Evolutionary conservation across 345 rosid genomes (phyloP), one percentile per base, ranked within the genome.

Genomic region (Clausena lansium): DNA sequence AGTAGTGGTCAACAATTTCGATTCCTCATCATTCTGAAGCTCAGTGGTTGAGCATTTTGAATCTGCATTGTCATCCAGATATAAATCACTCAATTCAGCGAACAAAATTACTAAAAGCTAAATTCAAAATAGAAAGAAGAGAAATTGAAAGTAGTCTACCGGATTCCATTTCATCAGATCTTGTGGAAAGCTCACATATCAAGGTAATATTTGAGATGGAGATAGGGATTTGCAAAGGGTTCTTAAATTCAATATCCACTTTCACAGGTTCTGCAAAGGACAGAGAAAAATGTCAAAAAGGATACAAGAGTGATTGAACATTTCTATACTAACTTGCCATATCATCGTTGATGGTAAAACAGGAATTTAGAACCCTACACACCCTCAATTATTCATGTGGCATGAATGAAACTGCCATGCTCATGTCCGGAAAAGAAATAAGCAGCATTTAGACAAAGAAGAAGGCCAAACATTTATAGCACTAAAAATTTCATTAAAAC

Each of bases 161-260:
- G 69, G 88, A 80, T 70, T 80, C 71, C 19, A 70, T 68, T 71
- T 92, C 97, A 77, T 91, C 98, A 75, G 93, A 82, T 65, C 70
- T 84, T 73, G 80, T 73, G 72, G 86, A 84, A 78, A 88, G 94
- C 80, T 92, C 92, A 76, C 97, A 92, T 71, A 94, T 89, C 87
- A 96, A 88, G 77, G 94, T 87, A 82, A 94, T 90, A 58, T 81
- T 76, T 35, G 93, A 85, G 71, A 94, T 72, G 73, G 98, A 89
- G 83, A 94, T 86, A 58, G 94, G 85, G 58, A 92, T 85, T 77
- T 89, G 91, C 80, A 96, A 84, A 58, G 99, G 98, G 79, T 96
- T 96, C 85, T 81, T 85, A 80, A 96, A 89, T 85, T 91, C 95
- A 70, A 94, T 76, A 79, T 77, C 88, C 76, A 96, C 90, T 85